These are phyloP conservation scores for Xerocomellus chrysenteron DNA, from an alignment of 768 basidiomycete genomes.

Conservation along the genomic window DNA sequence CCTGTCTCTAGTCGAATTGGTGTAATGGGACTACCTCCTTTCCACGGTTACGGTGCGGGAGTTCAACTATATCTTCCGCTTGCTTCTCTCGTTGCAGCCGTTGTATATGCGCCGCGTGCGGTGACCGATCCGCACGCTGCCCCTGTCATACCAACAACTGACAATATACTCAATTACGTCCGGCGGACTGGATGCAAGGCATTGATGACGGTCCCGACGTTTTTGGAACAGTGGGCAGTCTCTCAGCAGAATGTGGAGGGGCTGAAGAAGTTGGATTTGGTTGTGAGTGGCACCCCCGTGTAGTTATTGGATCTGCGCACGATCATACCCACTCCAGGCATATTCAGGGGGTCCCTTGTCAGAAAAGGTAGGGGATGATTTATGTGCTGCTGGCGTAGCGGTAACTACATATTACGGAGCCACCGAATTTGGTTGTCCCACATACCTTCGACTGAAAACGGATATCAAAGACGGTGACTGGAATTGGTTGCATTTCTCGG, in stretches of 20 bases:
- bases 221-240: conserved; percentile 15
- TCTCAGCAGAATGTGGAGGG: conserved; percentile 13
- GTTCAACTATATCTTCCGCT: conserved; percentile 34
- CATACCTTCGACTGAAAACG: neutral
- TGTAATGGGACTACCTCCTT: conserved; percentile 37
- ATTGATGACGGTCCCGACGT: conserved; percentile 19
- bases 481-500: conserved; percentile 10
- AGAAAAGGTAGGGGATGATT: conserved; percentile 10
- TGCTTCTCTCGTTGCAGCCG: conserved; percentile 23
- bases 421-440: conserved; percentile 20
- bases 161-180: conserved; percentile 19
- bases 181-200: conserved; percentile 4
- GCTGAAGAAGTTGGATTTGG: conserved; percentile 15
- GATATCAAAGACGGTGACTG: conserved; percentile 18
- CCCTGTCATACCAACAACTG: conserved; percentile 21
- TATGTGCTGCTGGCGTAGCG: conserved; percentile 18
- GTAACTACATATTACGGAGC: conserved; percentile 18
- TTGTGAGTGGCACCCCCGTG: conserved; percentile 14
- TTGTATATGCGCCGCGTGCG: conserved; percentile 34
- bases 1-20: conserved; percentile 20
- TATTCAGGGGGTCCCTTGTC: conserved; percentile 17
- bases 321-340: neutral
- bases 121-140: neutral
- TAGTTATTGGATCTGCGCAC: neutral
- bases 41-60: conserved; percentile 37